Conservation (phyloP, 805 yeast species). For the Yarrowia sp. region DNA sequence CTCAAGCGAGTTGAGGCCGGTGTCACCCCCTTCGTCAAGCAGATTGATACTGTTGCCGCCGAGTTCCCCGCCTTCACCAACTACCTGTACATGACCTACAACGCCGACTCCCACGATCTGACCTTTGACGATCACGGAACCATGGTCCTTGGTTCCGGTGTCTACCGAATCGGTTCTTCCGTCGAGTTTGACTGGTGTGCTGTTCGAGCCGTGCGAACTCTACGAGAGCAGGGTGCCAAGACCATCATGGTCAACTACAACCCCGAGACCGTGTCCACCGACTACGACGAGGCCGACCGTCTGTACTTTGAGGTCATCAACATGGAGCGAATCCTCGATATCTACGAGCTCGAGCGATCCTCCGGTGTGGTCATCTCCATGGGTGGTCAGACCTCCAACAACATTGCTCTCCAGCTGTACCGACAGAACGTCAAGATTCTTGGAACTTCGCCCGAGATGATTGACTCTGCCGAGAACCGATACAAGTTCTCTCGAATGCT, state of each 20-base stretch:
- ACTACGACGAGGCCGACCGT: slow-evolving; percentile 97
- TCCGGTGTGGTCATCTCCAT: slow-evolving; percentile 92
- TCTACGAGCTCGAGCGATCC: slow-evolving; percentile 89
- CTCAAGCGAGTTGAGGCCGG: slow-evolving; percentile 86
- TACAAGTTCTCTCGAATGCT: slow-evolving; percentile 97
- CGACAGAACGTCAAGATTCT: slow-evolving; percentile 93
- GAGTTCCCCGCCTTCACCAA: slow-evolving; percentile 97
- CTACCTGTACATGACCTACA: slow-evolving; percentile 92
- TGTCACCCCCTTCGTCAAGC: slow-evolving; percentile 89
- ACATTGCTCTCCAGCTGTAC: slow-evolving; percentile 90
- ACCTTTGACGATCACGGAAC: slow-evolving; percentile 90
- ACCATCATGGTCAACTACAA: slow-evolving; percentile 97
- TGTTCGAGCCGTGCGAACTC: slow-evolving; percentile 92
- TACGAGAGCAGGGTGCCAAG: slow-evolving; percentile 83
- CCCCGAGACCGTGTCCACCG: slow-evolving; percentile 99
- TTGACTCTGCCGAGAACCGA: slow-evolving; percentile 97
- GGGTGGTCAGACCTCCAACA: slow-evolving; percentile 99
- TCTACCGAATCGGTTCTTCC: slow-evolving; percentile 97
- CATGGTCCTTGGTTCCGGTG: slow-evolving; percentile 98
- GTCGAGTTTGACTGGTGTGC: slow-evolving; percentile 99
- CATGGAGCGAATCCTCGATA: slow-evolving; percentile 91
- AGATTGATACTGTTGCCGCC: slow-evolving; percentile 98
- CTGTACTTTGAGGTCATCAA: slow-evolving; percentile 94
- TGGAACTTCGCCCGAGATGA: slow-evolving; percentile 98
- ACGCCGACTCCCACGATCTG: slow-evolving; percentile 87